Conservation (phyloP, 208 protist genomes). For the Leishmania aethiopica region DNA sequence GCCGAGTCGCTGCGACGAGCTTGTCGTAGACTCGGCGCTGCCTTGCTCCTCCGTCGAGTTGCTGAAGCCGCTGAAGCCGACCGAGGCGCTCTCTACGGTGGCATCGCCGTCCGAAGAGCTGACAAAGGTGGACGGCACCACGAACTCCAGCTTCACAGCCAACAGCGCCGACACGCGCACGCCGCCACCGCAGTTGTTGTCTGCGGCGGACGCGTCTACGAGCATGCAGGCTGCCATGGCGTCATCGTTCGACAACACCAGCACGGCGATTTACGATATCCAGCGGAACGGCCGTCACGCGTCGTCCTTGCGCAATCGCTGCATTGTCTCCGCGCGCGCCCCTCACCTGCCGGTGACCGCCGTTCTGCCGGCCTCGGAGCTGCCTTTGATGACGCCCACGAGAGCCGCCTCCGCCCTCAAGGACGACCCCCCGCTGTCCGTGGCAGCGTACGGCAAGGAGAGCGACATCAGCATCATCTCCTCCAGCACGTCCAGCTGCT, state of each 20-base stretch:
- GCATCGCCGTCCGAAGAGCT: background rate
- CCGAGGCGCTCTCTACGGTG: background rate
- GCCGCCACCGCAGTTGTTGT: background rate
- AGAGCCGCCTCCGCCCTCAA: slow-evolving; percentile 3
- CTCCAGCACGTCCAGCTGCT: slow-evolving; percentile 24
- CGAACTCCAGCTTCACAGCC: background rate
- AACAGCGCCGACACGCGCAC: background rate
- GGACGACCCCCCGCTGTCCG: background rate
- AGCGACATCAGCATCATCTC: slow-evolving; percentile 33
- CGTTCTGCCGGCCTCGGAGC: background rate
- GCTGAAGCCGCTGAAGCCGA: background rate
- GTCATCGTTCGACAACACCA: background rate
- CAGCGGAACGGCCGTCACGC: too few relatives aligned
- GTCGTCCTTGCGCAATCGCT: background rate
- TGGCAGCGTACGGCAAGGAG: slow-evolving; percentile 3
- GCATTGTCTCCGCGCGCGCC: background rate
- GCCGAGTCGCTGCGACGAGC: slow-evolving; percentile 26
- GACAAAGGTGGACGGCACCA: background rate
- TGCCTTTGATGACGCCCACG: background rate
- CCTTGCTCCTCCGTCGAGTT: background rate
- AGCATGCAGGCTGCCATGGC: background rate
- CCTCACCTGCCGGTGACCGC: background rate
- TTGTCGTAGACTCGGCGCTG: background rate
- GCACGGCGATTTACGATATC: background rate
- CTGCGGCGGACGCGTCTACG: background rate